A percentile compares a stretch with the other conserved stretches of the same genome.
Evolutionary conservation across 2,329 filamentous ascomycete genomes (phyloP).

Genomic region (Xylaria sp.): DNA sequence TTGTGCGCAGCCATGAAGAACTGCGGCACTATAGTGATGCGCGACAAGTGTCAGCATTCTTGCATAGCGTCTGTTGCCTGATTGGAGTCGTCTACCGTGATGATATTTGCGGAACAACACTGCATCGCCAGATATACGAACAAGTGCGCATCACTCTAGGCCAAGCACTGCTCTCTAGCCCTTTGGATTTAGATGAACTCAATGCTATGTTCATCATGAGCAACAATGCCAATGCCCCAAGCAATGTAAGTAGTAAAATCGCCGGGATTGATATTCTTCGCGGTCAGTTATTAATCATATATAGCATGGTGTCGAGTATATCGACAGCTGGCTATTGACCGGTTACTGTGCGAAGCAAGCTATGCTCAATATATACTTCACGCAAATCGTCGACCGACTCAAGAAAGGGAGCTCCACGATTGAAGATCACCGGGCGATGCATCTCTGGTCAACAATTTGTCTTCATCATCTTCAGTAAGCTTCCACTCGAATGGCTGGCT

Average conservation of each 20-base stretch:
- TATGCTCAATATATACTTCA: constrained; percentile 58
- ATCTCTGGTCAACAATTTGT: constrained; percentile 53
- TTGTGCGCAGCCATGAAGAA: constrained; percentile 45
- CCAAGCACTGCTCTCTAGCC: constrained; percentile 54
- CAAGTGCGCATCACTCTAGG: constrained; percentile 54
- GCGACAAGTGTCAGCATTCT: constrained; percentile 53
- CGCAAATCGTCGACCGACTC: constrained; percentile 54
- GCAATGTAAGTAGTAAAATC: constrained; percentile 40
- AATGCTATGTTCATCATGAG: constrained; percentile 56
- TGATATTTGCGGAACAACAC: constrained; percentile 47
- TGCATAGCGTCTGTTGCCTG: constrained; percentile 55
- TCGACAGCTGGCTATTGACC: constrained; percentile 57
- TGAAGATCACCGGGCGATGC: constrained; percentile 52
- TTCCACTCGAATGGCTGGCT: not conserved
- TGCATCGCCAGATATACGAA: constrained; percentile 54
- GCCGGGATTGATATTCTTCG: not conserved
- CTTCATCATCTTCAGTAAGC: constrained; percentile 53
- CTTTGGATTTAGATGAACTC: constrained; percentile 55
- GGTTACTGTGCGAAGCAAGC: constrained; percentile 57
- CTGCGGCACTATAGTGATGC: constrained; percentile 50
- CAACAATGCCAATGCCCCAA: constrained; percentile 49
- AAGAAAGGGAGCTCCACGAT: constrained; percentile 48
- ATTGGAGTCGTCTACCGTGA: constrained; percentile 53
- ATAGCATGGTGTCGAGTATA: constrained; percentile 53
- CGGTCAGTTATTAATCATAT: constrained; percentile 6